Evolutionary conservation across 2,329 filamentous ascomycete species (phyloP), one percentile per base, ranked within the genome.

Genomic region (Lachnellula suecica): DNA sequence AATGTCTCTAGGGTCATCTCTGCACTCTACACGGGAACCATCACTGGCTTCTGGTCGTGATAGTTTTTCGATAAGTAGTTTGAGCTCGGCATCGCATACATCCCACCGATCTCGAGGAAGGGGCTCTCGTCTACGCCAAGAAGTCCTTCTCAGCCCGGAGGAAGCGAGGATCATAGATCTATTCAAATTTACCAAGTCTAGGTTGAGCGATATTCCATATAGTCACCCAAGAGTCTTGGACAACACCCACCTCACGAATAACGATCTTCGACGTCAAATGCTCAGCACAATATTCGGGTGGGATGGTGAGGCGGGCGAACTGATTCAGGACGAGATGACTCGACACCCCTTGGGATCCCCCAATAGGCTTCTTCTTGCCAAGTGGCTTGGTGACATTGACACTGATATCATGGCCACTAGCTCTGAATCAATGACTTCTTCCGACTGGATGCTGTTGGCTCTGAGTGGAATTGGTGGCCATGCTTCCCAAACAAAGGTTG

Each of bases 381-480:
- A 95, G 70, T 99, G 94, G 94, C 81, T 99, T 0, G 91, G 92
- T 13, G 89, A 96, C 56, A 83, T 90, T 34, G 85, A 91, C 53
- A 81, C 87, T 0, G 91, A 96, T 63, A 80, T 91, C 37, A 89
- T 96, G 81, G 81, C 85, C 10, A 84, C 89, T 2, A 89, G 84
- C 40, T 88, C 91, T 0, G 85, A 93, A 60, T 87, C 89, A n/a
- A 92, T 94, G 81, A 93, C 91, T 9, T 91, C 89, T 2, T 89
- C 90, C 0, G 94, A 97, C 70, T 99, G 94, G 94, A 97, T 99
- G 91, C 74, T 97, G 53, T 75, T 99, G 31, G 93, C 94, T 10
- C 73, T 99, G 47, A 96, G 90, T 66, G 89, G 90, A 37, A 95
- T 97, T 71, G 91, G 89, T 47, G 82, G 84, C 2, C 77, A 84